Evolutionary conservation across 75 land plant species (phyloP).

Genomic region (Larix kaempferi): DNA sequence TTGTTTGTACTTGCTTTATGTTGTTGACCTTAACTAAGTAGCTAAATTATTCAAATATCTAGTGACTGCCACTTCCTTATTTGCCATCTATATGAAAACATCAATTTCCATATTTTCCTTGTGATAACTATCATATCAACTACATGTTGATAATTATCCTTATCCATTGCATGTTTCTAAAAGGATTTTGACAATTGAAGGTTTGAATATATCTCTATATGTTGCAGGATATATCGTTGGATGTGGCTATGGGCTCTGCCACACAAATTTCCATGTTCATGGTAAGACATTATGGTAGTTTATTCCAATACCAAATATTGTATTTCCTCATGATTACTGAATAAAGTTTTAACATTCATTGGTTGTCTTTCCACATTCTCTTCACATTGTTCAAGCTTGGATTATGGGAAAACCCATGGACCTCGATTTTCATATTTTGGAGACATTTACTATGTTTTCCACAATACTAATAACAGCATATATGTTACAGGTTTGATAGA

Average conservation of each 20-base stretch:
- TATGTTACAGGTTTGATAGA: constrained; percentile 44
- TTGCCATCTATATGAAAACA: too few species aligned
- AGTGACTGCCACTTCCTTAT: too few species aligned
- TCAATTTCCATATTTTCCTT: too few species aligned
- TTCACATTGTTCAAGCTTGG: constrained; percentile 52
- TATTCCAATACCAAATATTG: too few species aligned
- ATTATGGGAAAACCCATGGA: constrained; percentile 61
- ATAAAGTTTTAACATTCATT: neutral
- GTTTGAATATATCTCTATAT: too few species aligned
- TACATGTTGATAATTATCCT: too few species aligned
- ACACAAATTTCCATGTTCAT: constrained; percentile 43
- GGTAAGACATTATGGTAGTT: neutral
- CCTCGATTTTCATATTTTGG: constrained; percentile 49
- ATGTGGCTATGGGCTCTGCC: constrained; percentile 53
- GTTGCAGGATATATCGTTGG: constrained; percentile 1
- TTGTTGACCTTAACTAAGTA: too few species aligned
- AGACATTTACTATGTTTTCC: constrained; percentile 45
- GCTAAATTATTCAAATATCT: too few species aligned
- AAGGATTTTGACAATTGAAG: too few species aligned
- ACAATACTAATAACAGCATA: constrained; percentile 46
- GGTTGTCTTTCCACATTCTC: constrained; percentile 49
- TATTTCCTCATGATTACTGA: neutral
- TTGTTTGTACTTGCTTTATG: too few species aligned
- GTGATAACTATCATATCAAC: neutral
- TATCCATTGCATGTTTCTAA: too few species aligned